Conservation (phyloP, 345 rosid genomes). For the Turritis glabra region DNA sequence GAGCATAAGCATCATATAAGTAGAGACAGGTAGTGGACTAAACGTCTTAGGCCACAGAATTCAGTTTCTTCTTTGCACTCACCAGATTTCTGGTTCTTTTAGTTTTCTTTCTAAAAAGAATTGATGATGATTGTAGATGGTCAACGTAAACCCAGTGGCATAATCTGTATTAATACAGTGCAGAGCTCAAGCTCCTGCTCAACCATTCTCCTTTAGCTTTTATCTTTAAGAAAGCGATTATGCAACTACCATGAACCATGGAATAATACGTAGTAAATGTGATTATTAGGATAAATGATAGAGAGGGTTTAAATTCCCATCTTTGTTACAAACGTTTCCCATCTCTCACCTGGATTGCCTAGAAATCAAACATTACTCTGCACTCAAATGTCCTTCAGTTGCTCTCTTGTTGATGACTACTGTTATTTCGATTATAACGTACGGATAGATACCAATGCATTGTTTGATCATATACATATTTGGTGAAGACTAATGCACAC, state of each 20-base stretch:
- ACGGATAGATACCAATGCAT: no score
- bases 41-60: slow-evolving; percentile 19
- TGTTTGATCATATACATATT: no score
- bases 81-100: slow-evolving; percentile 21
- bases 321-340: not conserved
- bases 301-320: not conserved
- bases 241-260: not conserved
- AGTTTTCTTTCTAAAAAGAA: not conserved
- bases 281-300: not conserved
- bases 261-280: not conserved
- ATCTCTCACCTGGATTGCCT: not conserved
- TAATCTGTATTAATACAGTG: slow-evolving; percentile 22
- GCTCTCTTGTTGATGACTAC: not conserved
- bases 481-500: no score
- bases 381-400: not conserved
- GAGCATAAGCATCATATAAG: slow-evolving; percentile 27
- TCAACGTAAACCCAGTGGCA: slow-evolving; percentile 16
- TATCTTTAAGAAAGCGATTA: not conserved
- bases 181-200: slow-evolving; percentile 37
- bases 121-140: slow-evolving; percentile 31
- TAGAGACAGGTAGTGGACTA: slow-evolving; percentile 32
- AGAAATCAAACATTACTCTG: not conserved
- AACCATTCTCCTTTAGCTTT: slow-evolving; percentile 4
- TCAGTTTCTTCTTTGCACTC: slow-evolving; percentile 16
- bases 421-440: no score